Base-by-base conservation (phyloP, 441 rosid genomes). In the Heliophila coronopifolia region DNA sequence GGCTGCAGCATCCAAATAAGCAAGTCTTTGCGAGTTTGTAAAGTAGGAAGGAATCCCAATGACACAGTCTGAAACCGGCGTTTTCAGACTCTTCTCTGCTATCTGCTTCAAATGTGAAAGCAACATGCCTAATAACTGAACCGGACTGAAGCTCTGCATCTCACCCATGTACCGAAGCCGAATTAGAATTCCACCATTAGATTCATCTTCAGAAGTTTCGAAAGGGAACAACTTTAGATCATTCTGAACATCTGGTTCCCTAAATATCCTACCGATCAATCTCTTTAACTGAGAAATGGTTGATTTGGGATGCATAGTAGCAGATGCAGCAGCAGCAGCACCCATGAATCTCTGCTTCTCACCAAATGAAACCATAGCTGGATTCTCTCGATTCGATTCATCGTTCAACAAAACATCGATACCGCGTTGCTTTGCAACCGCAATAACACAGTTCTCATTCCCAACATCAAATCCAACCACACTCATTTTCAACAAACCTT, bases 331-430 rank as follows among this genome's bases (percentile, higher is more conserved):
- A 5, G 94, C 97, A 45, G 95, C 87, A 28, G 90, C 66, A 9
- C 99, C 97, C 63, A 88, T 52, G 50, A 81, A 81, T 53, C 99
- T 75, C 73, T 92, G 99, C 61, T 81, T 92, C 76, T 88, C 99
- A 34, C 94, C 88, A 18, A 92, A 92, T 1, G 86, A 88, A 11
- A 92, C 92, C 65, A 78, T 72, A 19, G 83, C 74, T 0, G 83
- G 94, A 2, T 84, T 88, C 63, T 92, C 97, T 9, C 97, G 84
- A 6, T 83, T 80, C 0, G 97, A 92, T 72, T 92, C 97, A 66
- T 88, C 90, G 33, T 92, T 92, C 75, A 92, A 58, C 74, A 92
- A 36, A 42, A 92, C 88, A 28, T 92, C 97, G 38, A 88, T 79
- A 11, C 92, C 94, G 6, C 92, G 66, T 72, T 88, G 82, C 74